Percentiles rank a stretch among this genome's conserved stretches.
Conservation (phyloP, 768 basidiomycete genomes). For the Kwoniella newhampshirensis region DNA sequence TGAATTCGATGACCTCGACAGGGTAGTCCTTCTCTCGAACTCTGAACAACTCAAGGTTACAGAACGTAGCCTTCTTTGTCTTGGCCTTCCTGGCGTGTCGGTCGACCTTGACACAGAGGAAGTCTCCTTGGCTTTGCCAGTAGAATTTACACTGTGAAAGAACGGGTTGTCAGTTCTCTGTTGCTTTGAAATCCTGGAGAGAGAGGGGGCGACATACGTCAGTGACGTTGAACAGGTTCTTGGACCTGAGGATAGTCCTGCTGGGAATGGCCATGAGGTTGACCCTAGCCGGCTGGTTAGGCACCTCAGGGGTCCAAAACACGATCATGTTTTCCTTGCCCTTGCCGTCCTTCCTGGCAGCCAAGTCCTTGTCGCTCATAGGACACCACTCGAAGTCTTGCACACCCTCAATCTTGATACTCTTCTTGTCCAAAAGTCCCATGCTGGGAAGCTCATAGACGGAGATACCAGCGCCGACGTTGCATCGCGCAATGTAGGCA, state of each 20-base stretch:
- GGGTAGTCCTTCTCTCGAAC: slow-evolving; percentile 96
- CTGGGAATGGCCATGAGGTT: slow-evolving; percentile 87
- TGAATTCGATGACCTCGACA: slow-evolving; percentile 94
- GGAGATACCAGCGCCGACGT: slow-evolving; percentile 88
- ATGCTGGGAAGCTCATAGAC: slow-evolving; percentile 93
- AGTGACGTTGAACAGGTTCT: slow-evolving; percentile 96
- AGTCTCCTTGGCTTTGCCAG: slow-evolving; percentile 98
- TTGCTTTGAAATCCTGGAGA: not conserved
- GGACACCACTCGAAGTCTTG: slow-evolving; percentile 99
- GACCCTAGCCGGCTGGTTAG: slow-evolving; percentile 94
- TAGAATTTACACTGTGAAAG: slow-evolving; percentile 80
- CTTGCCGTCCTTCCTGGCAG: slow-evolving; percentile 64
- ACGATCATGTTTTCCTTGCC: slow-evolving; percentile 85
- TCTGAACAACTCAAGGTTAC: slow-evolving; percentile 96
- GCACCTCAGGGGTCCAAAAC: slow-evolving; percentile 96
- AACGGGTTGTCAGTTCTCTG: not conserved
- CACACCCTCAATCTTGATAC: slow-evolving; percentile 94
- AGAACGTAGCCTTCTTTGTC: slow-evolving; percentile 96
- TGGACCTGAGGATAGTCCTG: slow-evolving; percentile 78
- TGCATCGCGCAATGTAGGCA: slow-evolving; percentile 84
- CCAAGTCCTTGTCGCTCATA: slow-evolving; percentile 80
- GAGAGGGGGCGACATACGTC: slow-evolving; percentile 65
- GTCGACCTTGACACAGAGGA: slow-evolving; percentile 97
- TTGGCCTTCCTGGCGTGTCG: slow-evolving; percentile 75
- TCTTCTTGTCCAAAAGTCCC: slow-evolving; percentile 93